Conservation (phyloP, 352 stramenopile species). For the Phytophthora tentaculata region DNA sequence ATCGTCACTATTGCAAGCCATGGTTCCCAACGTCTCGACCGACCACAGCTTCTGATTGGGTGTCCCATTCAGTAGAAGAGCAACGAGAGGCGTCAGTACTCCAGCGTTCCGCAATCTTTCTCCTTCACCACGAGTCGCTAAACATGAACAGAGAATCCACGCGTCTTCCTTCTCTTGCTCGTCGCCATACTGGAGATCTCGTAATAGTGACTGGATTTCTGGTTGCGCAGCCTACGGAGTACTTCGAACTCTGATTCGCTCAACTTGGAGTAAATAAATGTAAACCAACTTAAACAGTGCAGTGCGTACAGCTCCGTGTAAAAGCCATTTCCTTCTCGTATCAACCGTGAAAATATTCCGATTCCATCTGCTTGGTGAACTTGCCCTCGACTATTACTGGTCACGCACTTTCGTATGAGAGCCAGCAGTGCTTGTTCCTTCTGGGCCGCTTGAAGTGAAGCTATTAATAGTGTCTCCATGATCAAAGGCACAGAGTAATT, state of each 20-base stretch:
- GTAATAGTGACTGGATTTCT: no score
- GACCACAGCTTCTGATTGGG: conserved; percentile 29
- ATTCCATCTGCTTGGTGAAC: conserved; percentile 32
- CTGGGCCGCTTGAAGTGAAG: not conserved
- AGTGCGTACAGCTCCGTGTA: conserved; percentile 29
- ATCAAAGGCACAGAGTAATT: conserved; percentile 25
- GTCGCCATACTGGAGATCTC: conserved; percentile 13
- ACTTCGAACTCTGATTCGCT: conserved; percentile 23
- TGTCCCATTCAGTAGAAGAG: conserved; percentile 14
- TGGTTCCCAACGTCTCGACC: conserved; percentile 18
- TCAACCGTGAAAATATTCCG: conserved; percentile 14
- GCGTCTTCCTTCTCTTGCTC: conserved; percentile 26
- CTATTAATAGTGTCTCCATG: conserved; percentile 23
- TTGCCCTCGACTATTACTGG: conserved; percentile 27
- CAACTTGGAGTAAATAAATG: conserved; percentile 37
- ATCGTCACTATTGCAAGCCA: conserved; percentile 24
- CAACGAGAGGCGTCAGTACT: no score
- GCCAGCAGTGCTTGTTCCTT: conserved; percentile 28
- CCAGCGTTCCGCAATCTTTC: conserved; percentile 21
- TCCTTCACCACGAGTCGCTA: conserved; percentile 24
- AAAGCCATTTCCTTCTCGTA: conserved; percentile 17
- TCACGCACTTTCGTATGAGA: conserved; percentile 29
- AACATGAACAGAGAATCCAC: conserved; percentile 17
- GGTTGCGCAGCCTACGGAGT: conserved; percentile 13
- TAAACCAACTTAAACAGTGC: conserved; percentile 36